These are phyloP conservation scores for Phyllosticta capitalensis DNA, from an alignment of 2,329 filamentous ascomycete genomes.

Conservation along the genomic window DNA sequence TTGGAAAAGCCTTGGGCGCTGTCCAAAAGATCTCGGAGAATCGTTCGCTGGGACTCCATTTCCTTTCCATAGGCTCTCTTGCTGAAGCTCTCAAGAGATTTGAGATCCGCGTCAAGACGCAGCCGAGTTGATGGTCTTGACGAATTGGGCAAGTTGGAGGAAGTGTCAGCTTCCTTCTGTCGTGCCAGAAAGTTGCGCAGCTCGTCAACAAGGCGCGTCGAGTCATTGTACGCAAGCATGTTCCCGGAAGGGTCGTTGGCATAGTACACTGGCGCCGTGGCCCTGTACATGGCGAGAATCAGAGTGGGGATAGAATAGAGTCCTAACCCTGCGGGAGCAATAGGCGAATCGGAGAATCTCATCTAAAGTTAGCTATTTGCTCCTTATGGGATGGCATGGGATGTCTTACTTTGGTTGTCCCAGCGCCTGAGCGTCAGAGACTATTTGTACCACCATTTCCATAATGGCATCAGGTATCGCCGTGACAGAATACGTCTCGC, in stretches of 20 bases:
- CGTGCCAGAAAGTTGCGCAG: slow-evolving; percentile 41
- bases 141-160: slow-evolving; percentile 21
- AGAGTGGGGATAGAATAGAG: slow-evolving; percentile 65
- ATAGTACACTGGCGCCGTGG: slow-evolving; percentile 67
- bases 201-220: slow-evolving; percentile 46
- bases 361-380: not conserved
- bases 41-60: slow-evolving; percentile 56
- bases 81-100: slow-evolving; percentile 48
- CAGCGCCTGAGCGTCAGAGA: slow-evolving; percentile 42
- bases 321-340: slow-evolving; percentile 58
- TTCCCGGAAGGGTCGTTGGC: slow-evolving; percentile 47
- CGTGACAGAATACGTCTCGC: slow-evolving; percentile 81
- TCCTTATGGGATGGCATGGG: not conserved
- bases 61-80: slow-evolving; percentile 53
- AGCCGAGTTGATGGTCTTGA: slow-evolving; percentile 30
- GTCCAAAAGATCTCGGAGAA: slow-evolving; percentile 52
- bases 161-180: slow-evolving; percentile 28
- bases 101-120: slow-evolving; percentile 45
- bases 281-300: slow-evolving; percentile 68
- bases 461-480: slow-evolving; percentile 75
- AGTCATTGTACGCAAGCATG: slow-evolving; percentile 59
- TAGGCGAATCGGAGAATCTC: slow-evolving; percentile 39
- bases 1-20: slow-evolving; percentile 52
- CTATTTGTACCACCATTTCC: slow-evolving; percentile 49
- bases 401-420: slow-evolving; percentile 40